Percentiles rank a stretch among this genome's conserved stretches.
Evolutionary conservation across 768 basidiomycete genomes (phyloP).

Genomic region (Termitomyces bulborhizus): DNA sequence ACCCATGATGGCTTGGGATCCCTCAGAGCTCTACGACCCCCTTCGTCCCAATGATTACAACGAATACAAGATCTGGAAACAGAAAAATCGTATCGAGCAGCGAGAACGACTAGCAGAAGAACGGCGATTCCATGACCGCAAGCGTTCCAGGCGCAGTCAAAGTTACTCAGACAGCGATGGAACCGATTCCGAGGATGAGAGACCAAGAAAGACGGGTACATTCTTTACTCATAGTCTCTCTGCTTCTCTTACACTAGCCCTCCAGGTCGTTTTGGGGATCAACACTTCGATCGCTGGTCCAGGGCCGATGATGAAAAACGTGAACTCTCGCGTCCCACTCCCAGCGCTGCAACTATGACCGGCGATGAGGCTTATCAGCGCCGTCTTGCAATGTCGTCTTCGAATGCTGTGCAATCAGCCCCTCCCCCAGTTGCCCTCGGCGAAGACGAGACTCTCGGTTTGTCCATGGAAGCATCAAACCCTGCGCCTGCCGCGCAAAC

Average conservation of each 20-base stretch:
- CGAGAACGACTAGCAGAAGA: constrained; percentile 63
- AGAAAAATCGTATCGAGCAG: constrained; percentile 67
- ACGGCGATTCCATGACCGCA: constrained; percentile 35
- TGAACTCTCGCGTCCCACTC: constrained; percentile 24
- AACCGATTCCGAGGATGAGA: constrained; percentile 60
- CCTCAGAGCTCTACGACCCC: constrained; percentile 74
- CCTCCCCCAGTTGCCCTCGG: constrained; percentile 18
- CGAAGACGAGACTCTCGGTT: constrained; percentile 19
- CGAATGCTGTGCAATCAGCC: constrained; percentile 24
- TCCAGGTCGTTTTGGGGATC: constrained; percentile 43
- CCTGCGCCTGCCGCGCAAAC: constrained; percentile 28
- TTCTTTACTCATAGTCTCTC: constrained; percentile 3
- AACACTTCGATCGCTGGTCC: constrained; percentile 45
- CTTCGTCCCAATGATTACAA: constrained; percentile 83
- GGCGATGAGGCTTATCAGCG: constrained; percentile 82
- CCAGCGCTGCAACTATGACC: constrained; percentile 41
- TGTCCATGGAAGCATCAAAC: constrained; percentile 9
- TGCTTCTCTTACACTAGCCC: constrained; percentile 3
- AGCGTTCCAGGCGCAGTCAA: constrained; percentile 47
- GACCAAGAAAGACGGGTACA: constrained; percentile 64
- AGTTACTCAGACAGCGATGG: constrained; percentile 65
- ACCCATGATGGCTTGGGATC: constrained; percentile 63
- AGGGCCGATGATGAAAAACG: constrained; percentile 42
- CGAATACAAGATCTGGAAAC: constrained; percentile 80
- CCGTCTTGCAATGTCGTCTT: constrained; percentile 60